Base-by-base conservation (phyloP, 352 stramenopile genomes). In the Phytophthora podocarpi region DNA sequence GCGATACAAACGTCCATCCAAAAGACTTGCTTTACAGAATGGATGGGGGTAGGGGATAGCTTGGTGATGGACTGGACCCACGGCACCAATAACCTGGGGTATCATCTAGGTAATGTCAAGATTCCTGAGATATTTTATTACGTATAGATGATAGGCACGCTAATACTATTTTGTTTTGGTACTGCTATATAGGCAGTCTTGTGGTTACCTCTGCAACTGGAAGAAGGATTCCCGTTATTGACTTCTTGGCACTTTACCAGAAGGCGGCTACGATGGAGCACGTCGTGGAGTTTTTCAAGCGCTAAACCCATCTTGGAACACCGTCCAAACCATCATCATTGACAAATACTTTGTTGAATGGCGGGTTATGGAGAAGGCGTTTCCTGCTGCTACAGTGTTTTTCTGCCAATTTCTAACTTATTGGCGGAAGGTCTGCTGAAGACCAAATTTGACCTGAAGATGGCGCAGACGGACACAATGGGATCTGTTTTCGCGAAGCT, bases 281-380 rank as follows among this genome's bases (percentile, higher is more conserved):
- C 1, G 59, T 69, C 12, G 1, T 73, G 3, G 28, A 57, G 2
- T 62, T 66, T 21, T 63, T 75, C 39, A 76, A 76, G 15, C 8
- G 18, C 1, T 60, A 52, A 69, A 69, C 28, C 18, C 41, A 1
- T 21, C 8, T 3, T 70, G 55, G 43, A 28, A 1, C 11, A 15
- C 42, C 2, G 37, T 67, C 4, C 11, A 42, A 18, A 50, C 40
- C 4, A 6, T 69, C 11, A 24, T 54, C 0, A 54, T 61, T 8
- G 53, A 52, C 26, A 54, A 61, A 6, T 32, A 61, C 13, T 52
- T 61, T 13, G 52, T 52, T 4, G 21, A 53, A 32, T 53, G 31
- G 52, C 5, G 31, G 2, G 16, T 39, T 18, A 5, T 61, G 3
- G 32, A 52, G 13, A 52, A 45, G 31, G 15, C 20, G 12, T 52